These are phyloP conservation scores for Cercis canadensis DNA, from an alignment of 306 rosid species.

Conservation along the genomic window DNA sequence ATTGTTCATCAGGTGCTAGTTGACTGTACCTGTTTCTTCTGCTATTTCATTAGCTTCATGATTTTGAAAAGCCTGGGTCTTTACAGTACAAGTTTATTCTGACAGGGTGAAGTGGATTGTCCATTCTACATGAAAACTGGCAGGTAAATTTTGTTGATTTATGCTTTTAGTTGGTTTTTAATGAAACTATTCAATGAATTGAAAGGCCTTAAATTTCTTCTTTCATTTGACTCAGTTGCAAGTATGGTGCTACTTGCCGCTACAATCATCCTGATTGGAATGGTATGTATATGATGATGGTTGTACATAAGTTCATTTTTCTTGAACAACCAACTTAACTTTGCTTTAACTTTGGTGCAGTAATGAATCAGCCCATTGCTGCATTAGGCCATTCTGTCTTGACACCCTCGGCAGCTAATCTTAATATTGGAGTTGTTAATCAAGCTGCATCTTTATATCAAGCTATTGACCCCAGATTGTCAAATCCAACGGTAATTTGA, in stretches of 20 bases:
- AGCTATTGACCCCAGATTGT: slow-evolving; percentile 70
- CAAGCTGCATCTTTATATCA: slow-evolving; percentile 77
- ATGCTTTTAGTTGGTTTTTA: slow-evolving; percentile 17
- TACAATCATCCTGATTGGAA: slow-evolving; percentile 91
- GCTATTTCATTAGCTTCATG: too few relatives aligned
- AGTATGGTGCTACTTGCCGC: slow-evolving; percentile 88
- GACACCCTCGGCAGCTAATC: slow-evolving; percentile 65
- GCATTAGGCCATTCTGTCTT: slow-evolving; percentile 62
- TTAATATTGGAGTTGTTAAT: slow-evolving; percentile 70
- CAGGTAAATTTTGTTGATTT: slow-evolving; percentile 58
- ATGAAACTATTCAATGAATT: slow-evolving; percentile 32
- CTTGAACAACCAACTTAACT: slow-evolving; percentile 27
- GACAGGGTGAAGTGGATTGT: slow-evolving; percentile 95
- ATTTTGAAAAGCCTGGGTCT: too few relatives aligned
- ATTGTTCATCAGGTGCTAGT: too few relatives aligned
- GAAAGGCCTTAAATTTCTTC: slow-evolving; percentile 39
- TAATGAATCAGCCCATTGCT: slow-evolving; percentile 58
- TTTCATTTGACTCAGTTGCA: slow-evolving; percentile 72
- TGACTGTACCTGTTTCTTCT: too few relatives aligned
- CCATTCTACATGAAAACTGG: slow-evolving; percentile 99
- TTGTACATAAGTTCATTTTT: slow-evolving; percentile 36
- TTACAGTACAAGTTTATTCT: slow-evolving; percentile 3
- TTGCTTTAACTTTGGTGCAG: slow-evolving; percentile 51
- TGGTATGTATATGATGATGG: slow-evolving; percentile 58
- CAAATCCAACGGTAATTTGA: slow-evolving; percentile 72